phyloP scores from a whole-genome alignment of 176 grass and related monocot genomes.

The Phragmites australis region DNA sequence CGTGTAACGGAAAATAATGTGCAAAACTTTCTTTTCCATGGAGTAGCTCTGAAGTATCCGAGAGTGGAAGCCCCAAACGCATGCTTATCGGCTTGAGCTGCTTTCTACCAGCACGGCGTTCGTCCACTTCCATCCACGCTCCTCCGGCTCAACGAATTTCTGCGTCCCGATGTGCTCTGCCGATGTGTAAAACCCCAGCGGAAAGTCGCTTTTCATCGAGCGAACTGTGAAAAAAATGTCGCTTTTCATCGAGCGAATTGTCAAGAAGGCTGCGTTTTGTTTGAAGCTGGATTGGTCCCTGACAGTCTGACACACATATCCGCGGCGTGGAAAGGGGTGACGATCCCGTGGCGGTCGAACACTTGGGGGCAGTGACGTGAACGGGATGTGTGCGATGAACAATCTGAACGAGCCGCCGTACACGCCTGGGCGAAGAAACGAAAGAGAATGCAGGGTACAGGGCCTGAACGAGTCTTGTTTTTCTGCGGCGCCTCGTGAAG shows the following conservation, averaged over 20 bases:
- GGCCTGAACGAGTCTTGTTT: background rate
- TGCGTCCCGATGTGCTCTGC: background rate
- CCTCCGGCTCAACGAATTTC: background rate
- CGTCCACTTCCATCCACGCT: background rate
- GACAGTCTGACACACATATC: background rate
- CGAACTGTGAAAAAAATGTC: background rate
- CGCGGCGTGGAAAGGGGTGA: conserved; percentile 29
- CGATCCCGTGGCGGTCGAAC: background rate
- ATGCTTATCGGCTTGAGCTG: background rate
- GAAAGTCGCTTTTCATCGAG: background rate
- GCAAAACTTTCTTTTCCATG: background rate
- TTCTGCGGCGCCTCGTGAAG: background rate
- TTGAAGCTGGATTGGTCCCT: background rate
- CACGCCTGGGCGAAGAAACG: background rate
- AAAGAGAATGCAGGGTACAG: background rate
- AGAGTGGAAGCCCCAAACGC: background rate
- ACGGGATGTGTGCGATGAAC: background rate
- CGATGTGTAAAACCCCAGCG: conserved; percentile 28
- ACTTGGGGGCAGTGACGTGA: conserved; percentile 26
- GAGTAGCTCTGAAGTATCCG: background rate
- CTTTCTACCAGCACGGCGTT: background rate
- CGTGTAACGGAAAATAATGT: no score
- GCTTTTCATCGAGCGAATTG: background rate
- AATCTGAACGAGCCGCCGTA: no score
- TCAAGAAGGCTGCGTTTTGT: background rate